Evolutionary conservation across 1,284 basidiomycete genomes (phyloP).

Genomic region (Rhodotorula glutinis): DNA sequence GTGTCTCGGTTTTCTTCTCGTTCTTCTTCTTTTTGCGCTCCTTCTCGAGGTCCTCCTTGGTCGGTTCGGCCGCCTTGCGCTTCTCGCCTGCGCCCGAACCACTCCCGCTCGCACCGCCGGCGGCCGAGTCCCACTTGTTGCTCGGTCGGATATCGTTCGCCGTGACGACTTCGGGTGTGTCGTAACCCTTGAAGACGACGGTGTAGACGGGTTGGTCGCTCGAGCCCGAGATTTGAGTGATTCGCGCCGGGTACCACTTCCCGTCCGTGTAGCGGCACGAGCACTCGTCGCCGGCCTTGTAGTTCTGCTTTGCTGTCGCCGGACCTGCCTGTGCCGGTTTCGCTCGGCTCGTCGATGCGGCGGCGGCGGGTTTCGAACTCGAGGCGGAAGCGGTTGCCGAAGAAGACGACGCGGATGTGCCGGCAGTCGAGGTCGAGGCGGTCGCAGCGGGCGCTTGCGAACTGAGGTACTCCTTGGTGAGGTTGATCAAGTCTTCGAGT

Average conservation of each 20-base stretch:
- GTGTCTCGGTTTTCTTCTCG: constrained; percentile 81
- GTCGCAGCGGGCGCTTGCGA: constrained; percentile 16
- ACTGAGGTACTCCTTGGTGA: constrained; percentile 71
- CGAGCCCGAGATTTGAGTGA: constrained; percentile 82
- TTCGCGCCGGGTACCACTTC: constrained; percentile 85
- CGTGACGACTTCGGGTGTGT: constrained; percentile 85
- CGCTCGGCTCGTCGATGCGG: neutral
- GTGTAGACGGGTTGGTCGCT: constrained; percentile 81
- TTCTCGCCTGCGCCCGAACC: constrained; percentile 32
- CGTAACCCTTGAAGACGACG: constrained; percentile 92
- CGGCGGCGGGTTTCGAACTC: constrained; percentile 1
- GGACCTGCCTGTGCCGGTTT: neutral
- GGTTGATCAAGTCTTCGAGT: constrained; percentile 81
- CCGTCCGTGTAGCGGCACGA: constrained; percentile 88
- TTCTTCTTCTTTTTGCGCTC: constrained; percentile 68
- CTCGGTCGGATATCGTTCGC: constrained; percentile 48
- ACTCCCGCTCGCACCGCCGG: neutral
- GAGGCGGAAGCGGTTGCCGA: constrained; percentile 6
- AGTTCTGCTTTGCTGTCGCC: constrained; percentile 17
- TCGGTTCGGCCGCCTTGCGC: constrained; percentile 33
- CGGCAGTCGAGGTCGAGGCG: constrained; percentile 11
- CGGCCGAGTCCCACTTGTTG: constrained; percentile 27
- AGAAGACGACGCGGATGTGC: neutral
- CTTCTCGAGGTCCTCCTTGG: constrained; percentile 39
- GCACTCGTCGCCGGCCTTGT: constrained; percentile 82